These are phyloP conservation scores for Sclerotinia borealis DNA, from an alignment of 2,329 filamentous ascomycete genomes.

Conservation along the genomic window DNA sequence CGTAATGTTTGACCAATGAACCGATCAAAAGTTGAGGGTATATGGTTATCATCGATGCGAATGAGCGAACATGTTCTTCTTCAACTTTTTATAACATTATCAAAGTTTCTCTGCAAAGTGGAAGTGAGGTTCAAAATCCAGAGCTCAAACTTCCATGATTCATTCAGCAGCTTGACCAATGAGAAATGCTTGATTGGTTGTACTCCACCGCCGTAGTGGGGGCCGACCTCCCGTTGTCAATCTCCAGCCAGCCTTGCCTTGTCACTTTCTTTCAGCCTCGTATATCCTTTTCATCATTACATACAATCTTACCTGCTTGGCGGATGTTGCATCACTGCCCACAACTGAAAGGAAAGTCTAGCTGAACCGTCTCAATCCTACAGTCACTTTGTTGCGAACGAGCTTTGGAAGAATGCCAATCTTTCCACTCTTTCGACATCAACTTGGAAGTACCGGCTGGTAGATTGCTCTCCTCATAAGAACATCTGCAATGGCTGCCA, in stretches of 20 bases:
- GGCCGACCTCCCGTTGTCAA: background rate
- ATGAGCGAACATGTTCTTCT: background rate
- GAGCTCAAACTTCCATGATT: conserved; percentile 5
- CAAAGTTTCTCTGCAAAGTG: background rate
- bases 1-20: conserved; percentile 12
- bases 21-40: conserved; percentile 12
- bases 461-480: background rate
- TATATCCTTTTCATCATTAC: background rate
- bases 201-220: conserved; percentile 5
- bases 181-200: conserved; percentile 11
- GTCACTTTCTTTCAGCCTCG: conserved; percentile 8
- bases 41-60: conserved; percentile 22
- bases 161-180: conserved; percentile 10
- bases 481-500: conserved; percentile 14
- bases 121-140: conserved; percentile 5
- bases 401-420: background rate
- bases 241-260: conserved; percentile 11
- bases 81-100: conserved; percentile 2
- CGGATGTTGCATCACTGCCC: background rate
- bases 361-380: background rate
- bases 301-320: background rate
- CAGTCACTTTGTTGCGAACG: background rate
- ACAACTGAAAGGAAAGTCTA: background rate
- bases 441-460: background rate
- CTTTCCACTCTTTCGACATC: background rate